Conservation (phyloP, 2,329 filamentous ascomycete genomes). For the Peltaster fructicola region DNA sequence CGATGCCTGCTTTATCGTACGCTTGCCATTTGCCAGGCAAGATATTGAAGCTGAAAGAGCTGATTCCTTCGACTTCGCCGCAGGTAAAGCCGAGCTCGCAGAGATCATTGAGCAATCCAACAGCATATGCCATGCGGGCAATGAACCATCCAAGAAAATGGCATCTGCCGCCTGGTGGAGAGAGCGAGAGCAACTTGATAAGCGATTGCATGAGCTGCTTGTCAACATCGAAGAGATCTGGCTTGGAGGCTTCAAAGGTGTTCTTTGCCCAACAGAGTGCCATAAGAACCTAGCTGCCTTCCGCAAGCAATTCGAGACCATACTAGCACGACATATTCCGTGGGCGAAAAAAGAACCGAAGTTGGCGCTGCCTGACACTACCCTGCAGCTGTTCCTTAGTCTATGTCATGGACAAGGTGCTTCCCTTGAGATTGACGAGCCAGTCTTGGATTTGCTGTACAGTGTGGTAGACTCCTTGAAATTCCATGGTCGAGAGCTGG, state of each 20-base stretch:
- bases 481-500: conserved; percentile 89
- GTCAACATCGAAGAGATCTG: conserved; percentile 80
- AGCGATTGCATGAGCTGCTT: conserved; percentile 58
- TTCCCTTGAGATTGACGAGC: conserved; percentile 64
- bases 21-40: conserved; percentile 68
- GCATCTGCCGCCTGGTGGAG: conserved; percentile 80
- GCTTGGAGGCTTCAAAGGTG: conserved; percentile 85
- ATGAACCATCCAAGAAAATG: conserved; percentile 55
- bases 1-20: conserved; percentile 66
- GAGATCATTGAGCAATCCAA: conserved; percentile 74
- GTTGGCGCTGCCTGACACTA: conserved; percentile 42
- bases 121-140: conserved; percentile 57
- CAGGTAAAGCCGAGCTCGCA: conserved; percentile 60
- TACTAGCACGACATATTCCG: conserved; percentile 70
- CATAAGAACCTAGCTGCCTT: conserved; percentile 55
- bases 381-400: conserved; percentile 77
- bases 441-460: conserved; percentile 80
- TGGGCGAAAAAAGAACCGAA: conserved; percentile 34
- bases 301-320: conserved; percentile 56
- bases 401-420: conserved; percentile 55
- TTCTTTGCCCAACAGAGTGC: conserved; percentile 62
- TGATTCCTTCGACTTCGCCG: conserved; percentile 67
- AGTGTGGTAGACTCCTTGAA: conserved; percentile 94
- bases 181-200: conserved; percentile 64
- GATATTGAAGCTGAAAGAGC: conserved; percentile 63